A percentile compares a stretch with the other conserved stretches of the same genome.
Evolutionary conservation across 2,329 filamentous ascomycete genomes (phyloP).

Genomic region (Trichoderma oligosporum): DNA sequence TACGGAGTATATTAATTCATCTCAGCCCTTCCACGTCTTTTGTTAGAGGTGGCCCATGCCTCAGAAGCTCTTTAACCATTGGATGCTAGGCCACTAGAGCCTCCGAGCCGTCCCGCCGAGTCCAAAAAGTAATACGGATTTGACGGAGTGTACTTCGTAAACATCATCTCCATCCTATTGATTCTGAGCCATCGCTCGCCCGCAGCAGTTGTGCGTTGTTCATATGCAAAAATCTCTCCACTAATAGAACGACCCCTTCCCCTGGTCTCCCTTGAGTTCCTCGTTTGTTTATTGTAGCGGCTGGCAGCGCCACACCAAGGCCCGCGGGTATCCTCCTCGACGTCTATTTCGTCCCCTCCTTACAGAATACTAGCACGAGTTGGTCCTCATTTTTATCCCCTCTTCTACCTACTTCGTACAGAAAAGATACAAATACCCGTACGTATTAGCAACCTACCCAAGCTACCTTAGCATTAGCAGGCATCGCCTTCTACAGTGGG

Average conservation of each 20-base stretch:
- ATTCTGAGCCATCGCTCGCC: neutral
- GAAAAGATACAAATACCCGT: no score
- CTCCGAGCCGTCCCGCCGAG: conserved; percentile 8
- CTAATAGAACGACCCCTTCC: neutral
- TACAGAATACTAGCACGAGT: neutral
- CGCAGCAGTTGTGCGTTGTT: conserved; percentile 1
- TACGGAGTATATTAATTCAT: no score
- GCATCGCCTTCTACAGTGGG: conserved; percentile 6
- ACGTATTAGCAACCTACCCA: neutral
- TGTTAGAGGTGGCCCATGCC: neutral
- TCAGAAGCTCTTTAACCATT: neutral
- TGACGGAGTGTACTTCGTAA: no score
- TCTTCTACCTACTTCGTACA: no score
- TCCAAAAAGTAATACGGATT: neutral
- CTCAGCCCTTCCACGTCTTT: neutral
- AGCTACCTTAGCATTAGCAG: neutral
- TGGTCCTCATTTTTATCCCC: neutral
- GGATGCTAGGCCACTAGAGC: neutral
- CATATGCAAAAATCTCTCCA: conserved; percentile 4
- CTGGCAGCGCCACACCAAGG: neutral
- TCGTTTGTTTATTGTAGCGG: neutral
- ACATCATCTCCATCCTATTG: no score
- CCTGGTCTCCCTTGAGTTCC: neutral
- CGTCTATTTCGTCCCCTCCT: neutral
- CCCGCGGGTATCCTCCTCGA: neutral